These are phyloP conservation scores for Colletotrichum tropicale DNA, from an alignment of 2,329 filamentous ascomycete species.

Conservation along the genomic window DNA sequence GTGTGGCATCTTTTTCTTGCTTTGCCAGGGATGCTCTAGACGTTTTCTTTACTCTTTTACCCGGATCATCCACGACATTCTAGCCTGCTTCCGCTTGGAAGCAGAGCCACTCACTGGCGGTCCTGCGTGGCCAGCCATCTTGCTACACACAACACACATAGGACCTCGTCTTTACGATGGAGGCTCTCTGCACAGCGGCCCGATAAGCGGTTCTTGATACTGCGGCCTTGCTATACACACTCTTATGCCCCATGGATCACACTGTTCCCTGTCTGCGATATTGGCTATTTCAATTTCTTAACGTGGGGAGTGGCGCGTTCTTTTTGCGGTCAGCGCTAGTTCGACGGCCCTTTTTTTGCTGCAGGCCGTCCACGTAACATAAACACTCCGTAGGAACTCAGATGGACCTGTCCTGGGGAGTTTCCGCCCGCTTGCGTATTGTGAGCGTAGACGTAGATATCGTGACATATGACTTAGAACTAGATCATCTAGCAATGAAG, in stretches of 20 bases:
- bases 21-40: constrained; percentile 12
- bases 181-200: constrained; percentile 7
- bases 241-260: constrained; percentile 6
- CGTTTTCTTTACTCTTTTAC: constrained; percentile 5
- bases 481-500: constrained; percentile 15
- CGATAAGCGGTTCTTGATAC: constrained; percentile 5
- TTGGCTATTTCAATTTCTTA: not conserved
- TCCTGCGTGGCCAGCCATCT: not conserved
- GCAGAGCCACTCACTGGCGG: not conserved
- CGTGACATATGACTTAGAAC: constrained; percentile 8
- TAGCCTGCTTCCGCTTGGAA: constrained; percentile 4
- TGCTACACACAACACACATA: constrained; percentile 8
- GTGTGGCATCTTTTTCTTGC: constrained; percentile 3
- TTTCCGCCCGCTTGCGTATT: not conserved
- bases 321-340: not conserved
- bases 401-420: not conserved
- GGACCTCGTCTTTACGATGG: constrained; percentile 8
- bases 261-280: not conserved
- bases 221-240: constrained; percentile 18
- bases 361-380: constrained; percentile 5
- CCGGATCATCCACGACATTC: constrained; percentile 2
- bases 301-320: not conserved
- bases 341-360: not conserved
- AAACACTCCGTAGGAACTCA: not conserved
- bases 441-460: constrained; percentile 12